phyloP scores from a whole-genome alignment of 306 rosid genomes.

The Cyamopsis tetragonoloba region DNA sequence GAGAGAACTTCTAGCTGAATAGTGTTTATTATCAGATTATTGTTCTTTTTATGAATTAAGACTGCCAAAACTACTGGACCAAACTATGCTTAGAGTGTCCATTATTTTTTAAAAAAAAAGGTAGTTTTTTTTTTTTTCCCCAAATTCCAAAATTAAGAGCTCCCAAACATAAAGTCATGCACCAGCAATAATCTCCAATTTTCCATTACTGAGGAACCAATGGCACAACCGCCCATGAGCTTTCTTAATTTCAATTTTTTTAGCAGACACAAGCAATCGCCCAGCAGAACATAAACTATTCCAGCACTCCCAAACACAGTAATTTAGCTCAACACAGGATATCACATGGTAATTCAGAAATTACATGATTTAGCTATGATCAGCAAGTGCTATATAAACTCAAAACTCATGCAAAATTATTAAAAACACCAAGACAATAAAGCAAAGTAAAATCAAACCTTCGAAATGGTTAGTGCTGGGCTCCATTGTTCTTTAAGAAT shows the following conservation, averaged over 20 bases:
- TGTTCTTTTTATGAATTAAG: too few relatives aligned
- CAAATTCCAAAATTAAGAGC: too few relatives aligned
- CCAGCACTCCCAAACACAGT: neutral
- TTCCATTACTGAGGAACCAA: neutral
- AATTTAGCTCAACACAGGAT: neutral
- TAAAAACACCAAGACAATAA: neutral
- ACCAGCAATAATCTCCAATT: slow-evolving; percentile 8
- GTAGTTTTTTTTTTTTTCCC: too few relatives aligned
- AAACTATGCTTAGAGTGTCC: too few relatives aligned
- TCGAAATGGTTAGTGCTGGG: slow-evolving; percentile 87
- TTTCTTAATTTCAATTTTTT: neutral
- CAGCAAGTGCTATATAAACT: neutral
- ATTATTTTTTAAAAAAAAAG: too few relatives aligned
- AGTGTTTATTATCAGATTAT: too few relatives aligned
- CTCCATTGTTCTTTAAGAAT: slow-evolving; percentile 97
- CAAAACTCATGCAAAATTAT: neutral
- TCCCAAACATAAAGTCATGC: too few relatives aligned
- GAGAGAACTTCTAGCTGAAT: too few relatives aligned
- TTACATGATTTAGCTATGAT: neutral
- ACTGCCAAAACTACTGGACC: too few relatives aligned
- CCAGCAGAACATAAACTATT: neutral
- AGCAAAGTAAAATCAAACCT: slow-evolving; percentile 46
- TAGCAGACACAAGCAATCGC: neutral
- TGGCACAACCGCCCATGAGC: neutral
- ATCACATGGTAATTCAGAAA: neutral